A percentile compares a stretch with the other conserved stretches of the same genome.
Conservation (phyloP, 306 rosid genomes). For the Prunus mongolica region DNA sequence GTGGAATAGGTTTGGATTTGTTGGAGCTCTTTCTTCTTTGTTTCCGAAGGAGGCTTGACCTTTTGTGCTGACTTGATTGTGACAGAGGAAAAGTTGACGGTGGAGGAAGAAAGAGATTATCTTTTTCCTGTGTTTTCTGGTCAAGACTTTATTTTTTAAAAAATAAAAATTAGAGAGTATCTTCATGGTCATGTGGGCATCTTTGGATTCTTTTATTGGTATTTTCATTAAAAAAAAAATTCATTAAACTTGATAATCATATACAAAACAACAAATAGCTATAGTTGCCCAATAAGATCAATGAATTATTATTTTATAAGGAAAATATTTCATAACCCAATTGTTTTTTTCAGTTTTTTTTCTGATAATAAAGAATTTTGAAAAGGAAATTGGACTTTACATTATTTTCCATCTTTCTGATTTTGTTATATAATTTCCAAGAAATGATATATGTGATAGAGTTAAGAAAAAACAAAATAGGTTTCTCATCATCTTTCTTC, state of each 20-base stretch:
- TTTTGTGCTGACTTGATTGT: slow-evolving; percentile 28
- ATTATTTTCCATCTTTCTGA: not conserved
- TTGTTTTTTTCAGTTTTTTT: no score
- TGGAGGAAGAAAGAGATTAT: slow-evolving; percentile 1
- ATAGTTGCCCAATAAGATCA: no score
- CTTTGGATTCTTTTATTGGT: not conserved
- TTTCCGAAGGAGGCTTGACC: slow-evolving; percentile 29
- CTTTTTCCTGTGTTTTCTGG: not conserved
- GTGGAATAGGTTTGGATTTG: slow-evolving; percentile 13
- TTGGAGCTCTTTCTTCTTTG: not conserved
- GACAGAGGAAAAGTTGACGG: slow-evolving; percentile 4
- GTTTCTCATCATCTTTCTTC: not conserved
- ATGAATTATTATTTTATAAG: not conserved
- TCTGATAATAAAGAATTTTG: not conserved
- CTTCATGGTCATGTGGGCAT: not conserved
- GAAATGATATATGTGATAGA: no score
- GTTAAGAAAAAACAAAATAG: not conserved
- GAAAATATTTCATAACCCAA: not conserved
- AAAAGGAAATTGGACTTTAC: not conserved
- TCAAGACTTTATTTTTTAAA: no score
- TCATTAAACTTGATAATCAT: no score
- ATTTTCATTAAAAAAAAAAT: no score
- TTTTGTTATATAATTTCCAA: no score
- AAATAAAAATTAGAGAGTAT: not conserved
- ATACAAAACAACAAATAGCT: no score